phyloP scores from a whole-genome alignment of 1,139 yeast genomes.

The Pichia sp. region DNA sequence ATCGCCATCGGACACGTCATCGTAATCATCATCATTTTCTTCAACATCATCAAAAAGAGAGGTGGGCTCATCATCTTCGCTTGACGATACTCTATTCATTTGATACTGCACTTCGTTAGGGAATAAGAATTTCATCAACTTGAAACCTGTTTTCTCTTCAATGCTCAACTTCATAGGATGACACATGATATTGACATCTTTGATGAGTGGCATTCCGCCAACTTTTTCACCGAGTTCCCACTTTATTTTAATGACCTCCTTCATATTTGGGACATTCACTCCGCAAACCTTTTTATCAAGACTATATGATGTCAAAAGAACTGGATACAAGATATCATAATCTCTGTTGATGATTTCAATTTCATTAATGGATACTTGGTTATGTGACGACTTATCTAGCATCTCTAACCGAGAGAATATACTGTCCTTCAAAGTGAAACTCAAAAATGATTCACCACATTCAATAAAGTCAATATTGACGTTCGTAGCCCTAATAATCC shows the following conservation, averaged over 20 bases:
- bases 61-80: neutral
- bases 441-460: constrained; percentile 38
- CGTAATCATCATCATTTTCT: constrained; percentile 9
- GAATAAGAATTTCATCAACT: constrained; percentile 48
- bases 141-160: constrained; percentile 56
- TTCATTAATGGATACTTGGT: constrained; percentile 51
- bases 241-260: constrained; percentile 35
- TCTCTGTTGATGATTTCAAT: constrained; percentile 68
- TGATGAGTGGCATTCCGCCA: constrained; percentile 62
- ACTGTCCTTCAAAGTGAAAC: constrained; percentile 60
- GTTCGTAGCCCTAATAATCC: constrained; percentile 62
- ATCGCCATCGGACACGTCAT: neutral
- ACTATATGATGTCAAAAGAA: constrained; percentile 37
- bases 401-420: constrained; percentile 54
- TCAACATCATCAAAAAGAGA: constrained; percentile 6
- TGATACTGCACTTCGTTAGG: constrained; percentile 27
- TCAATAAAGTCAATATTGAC: constrained; percentile 83
- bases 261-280: neutral
- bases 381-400: constrained; percentile 56
- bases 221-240: constrained; percentile 65
- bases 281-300: constrained; percentile 18
- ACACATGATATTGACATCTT: constrained; percentile 43
- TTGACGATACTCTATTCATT: neutral
- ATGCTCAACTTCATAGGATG: constrained; percentile 50
- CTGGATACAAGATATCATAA: constrained; percentile 58